A percentile compares a stretch with the other conserved stretches of the same genome.
phyloP scores from a whole-genome alignment of 75 land plant genomes.

The Picea glauca region DNA sequence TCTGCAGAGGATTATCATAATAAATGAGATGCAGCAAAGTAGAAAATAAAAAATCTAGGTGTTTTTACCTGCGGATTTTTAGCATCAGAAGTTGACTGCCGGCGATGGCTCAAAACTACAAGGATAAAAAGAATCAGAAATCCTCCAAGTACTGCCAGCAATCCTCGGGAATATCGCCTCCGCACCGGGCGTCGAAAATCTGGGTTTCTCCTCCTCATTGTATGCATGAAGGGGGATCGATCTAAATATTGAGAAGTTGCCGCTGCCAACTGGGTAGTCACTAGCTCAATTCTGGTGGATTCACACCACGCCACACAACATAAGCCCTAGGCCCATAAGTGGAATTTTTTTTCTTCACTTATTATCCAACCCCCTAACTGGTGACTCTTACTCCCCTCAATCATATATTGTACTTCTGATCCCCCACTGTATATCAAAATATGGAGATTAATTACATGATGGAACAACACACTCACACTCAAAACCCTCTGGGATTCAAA shows the following conservation, averaged over 20 bases:
- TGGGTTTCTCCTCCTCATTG: conserved; percentile 9
- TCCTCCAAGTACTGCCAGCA: neutral
- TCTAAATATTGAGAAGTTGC: neutral
- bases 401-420: neutral
- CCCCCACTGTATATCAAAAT: neutral
- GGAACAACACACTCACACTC: neutral
- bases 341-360: neutral
- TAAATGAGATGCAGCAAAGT: neutral
- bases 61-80: conserved; percentile 1
- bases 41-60: neutral
- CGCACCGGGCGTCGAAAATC: conserved; percentile 10
- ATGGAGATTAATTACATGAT: neutral
- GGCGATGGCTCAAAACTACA: conserved; percentile 9
- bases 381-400: neutral
- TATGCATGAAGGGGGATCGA: neutral
- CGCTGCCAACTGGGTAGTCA: neutral
- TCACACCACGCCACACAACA: neutral
- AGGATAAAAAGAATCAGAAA: neutral
- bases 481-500: neutral
- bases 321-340: neutral
- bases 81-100: neutral
- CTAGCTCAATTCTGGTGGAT: conserved; percentile 6
- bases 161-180: conserved; percentile 10
- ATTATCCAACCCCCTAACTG: neutral
- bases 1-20: neutral